These are phyloP conservation scores for Hypoxylon fuscum DNA, from an alignment of 495 filamentous ascomycete genomes.

Conservation along the genomic window DNA sequence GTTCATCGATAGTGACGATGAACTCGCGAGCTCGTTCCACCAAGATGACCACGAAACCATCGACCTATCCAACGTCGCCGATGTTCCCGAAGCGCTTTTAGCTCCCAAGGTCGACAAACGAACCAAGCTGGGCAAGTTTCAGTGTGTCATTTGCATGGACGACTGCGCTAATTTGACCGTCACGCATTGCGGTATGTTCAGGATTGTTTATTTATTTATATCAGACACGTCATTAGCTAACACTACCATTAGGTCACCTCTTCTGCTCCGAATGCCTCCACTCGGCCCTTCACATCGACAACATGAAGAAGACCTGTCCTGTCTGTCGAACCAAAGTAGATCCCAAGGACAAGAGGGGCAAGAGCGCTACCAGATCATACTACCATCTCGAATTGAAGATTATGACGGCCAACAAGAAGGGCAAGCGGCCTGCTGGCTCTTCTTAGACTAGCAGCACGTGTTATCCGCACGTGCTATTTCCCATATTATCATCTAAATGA, in stretches of 20 bases:
- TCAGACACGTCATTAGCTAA: constrained; percentile 17
- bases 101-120: constrained; percentile 61
- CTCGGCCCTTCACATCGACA: constrained; percentile 71
- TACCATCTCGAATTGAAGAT: constrained; percentile 71
- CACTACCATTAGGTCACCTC: constrained; percentile 71
- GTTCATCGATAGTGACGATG: constrained; percentile 50
- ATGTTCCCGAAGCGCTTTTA: constrained; percentile 57
- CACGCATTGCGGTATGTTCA: constrained; percentile 80
- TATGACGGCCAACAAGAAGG: constrained; percentile 58
- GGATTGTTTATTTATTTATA: neutral
- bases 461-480: neutral
- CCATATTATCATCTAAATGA: no score
- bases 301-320: constrained; percentile 58
- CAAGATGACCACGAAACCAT: constrained; percentile 59
- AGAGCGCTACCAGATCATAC: constrained; percentile 53
- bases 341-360: constrained; percentile 55
- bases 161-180: constrained; percentile 74
- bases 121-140: constrained; percentile 63
- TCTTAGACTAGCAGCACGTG: constrained; percentile 3
- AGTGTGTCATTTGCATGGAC: constrained; percentile 91
- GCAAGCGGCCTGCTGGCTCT: constrained; percentile 47
- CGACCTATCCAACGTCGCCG: constrained; percentile 70
- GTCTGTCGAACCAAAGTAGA: constrained; percentile 67
- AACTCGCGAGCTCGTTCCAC: constrained; percentile 30
- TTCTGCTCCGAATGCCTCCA: constrained; percentile 87